These are phyloP conservation scores for Tetraselmis chui DNA, from an alignment of 139 green algal genomes.

Conservation along the genomic window DNA sequence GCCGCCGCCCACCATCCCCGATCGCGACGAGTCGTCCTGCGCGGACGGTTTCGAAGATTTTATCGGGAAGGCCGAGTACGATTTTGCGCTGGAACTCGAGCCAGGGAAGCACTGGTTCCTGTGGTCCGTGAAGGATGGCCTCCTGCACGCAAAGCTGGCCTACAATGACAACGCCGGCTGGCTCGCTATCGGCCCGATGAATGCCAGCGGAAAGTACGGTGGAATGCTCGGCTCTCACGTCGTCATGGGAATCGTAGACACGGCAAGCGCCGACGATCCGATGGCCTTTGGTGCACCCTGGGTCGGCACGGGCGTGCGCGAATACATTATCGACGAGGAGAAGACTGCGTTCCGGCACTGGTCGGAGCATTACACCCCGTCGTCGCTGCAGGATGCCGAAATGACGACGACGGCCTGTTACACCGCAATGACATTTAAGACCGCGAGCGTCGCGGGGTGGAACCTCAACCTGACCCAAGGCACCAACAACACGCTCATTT, in stretches of 20 bases:
- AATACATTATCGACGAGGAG: slow-evolving; percentile 16
- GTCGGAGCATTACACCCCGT: neutral
- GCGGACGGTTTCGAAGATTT: neutral
- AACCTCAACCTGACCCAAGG: neutral
- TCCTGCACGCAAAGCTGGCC: slow-evolving; percentile 1
- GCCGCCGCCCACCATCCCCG: slow-evolving; percentile 1
- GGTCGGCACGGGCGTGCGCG: slow-evolving; percentile 11
- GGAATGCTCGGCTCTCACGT: slow-evolving; percentile 8
- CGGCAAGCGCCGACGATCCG: neutral
- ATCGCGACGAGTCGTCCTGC: neutral
- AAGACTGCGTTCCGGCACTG: slow-evolving; percentile 10
- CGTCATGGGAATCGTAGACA: slow-evolving; percentile 14
- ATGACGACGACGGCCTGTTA: slow-evolving; percentile 1
- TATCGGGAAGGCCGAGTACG: slow-evolving; percentile 2
- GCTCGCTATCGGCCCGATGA: slow-evolving; percentile 2
- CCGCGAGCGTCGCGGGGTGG: neutral
- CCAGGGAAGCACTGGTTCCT: slow-evolving; percentile 2
- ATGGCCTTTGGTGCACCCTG: neutral
- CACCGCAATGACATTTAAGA: slow-evolving; percentile 5
- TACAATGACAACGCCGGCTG: slow-evolving; percentile 9
- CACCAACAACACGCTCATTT: slow-evolving; percentile 11
- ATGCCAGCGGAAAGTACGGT: neutral
- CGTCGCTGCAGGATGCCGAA: neutral
- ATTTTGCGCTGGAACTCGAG: neutral
- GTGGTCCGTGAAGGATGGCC: slow-evolving; percentile 2